A percentile compares a stretch with the other conserved stretches of the same genome.
These are phyloP conservation scores for Stemphylium vesicarium DNA, from an alignment of 2,329 filamentous ascomycete species.

Conservation along the genomic window DNA sequence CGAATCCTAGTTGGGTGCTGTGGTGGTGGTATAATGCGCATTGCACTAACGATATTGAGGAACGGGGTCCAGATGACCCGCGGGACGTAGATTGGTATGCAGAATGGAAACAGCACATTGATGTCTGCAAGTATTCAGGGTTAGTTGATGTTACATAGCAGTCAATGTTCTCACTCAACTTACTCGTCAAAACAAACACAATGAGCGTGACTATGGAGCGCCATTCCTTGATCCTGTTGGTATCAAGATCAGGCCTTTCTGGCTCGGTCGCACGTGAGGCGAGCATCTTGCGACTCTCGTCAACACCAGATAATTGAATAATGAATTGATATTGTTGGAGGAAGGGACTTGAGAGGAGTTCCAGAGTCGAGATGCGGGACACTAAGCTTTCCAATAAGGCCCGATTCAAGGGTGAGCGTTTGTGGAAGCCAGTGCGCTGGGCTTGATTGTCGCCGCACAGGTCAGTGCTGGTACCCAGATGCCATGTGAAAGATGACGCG, in stretches of 20 bases:
- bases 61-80: conserved; percentile 55
- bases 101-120: conserved; percentile 72
- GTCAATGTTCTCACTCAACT: conserved; percentile 45
- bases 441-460: neutral
- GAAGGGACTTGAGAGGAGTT: neutral
- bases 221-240: conserved; percentile 67
- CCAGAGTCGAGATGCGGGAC: neutral
- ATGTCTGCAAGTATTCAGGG: conserved; percentile 60
- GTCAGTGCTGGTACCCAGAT: neutral
- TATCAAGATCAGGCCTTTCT: conserved; percentile 50
- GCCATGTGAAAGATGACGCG: conserved; percentile 4
- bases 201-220: conserved; percentile 73
- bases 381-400: conserved; percentile 6
- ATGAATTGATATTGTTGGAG: neutral
- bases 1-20: conserved; percentile 20
- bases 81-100: conserved; percentile 68
- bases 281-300: conserved; percentile 7
- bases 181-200: conserved; percentile 73
- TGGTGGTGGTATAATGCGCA: conserved; percentile 62
- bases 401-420: conserved; percentile 7
- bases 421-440: neutral
- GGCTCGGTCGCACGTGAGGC: conserved; percentile 8
- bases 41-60: conserved; percentile 51
- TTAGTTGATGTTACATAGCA: neutral
- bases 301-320: neutral